Evolutionary conservation across 2,329 filamentous ascomycete genomes (phyloP).

Genomic region (Aspergillus unguis): DNA sequence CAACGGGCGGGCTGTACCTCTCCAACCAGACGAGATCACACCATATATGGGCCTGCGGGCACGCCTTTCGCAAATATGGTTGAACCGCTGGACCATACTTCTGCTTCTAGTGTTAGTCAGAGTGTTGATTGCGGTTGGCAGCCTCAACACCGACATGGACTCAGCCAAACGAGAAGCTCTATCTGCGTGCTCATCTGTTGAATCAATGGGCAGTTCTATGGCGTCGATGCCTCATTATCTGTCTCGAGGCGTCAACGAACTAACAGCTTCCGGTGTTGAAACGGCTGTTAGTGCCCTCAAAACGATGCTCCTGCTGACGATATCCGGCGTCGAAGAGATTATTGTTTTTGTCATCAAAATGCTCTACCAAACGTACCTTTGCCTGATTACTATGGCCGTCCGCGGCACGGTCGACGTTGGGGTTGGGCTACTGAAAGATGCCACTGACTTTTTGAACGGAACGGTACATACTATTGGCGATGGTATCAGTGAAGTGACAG

Average conservation of each 20-base stretch:
- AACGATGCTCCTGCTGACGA: constrained; percentile 69
- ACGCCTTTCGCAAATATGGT: constrained; percentile 91
- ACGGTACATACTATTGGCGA: constrained; percentile 46
- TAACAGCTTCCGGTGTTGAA: constrained; percentile 77
- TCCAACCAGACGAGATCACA: constrained; percentile 68
- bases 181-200: constrained; percentile 84
- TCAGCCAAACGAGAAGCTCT: constrained; percentile 78
- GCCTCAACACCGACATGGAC: constrained; percentile 69
- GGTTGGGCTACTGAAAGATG: constrained; percentile 58
- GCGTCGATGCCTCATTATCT: constrained; percentile 98
- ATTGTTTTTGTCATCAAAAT: constrained; percentile 91
- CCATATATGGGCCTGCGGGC: constrained; percentile 89
- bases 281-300: constrained; percentile 77
- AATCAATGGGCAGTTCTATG: constrained; percentile 90
- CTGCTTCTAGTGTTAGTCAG: constrained; percentile 80
- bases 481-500: constrained; percentile 43
- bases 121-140: constrained; percentile 70
- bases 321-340: constrained; percentile 81
- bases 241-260: constrained; percentile 78
- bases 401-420: constrained; percentile 73
- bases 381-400: constrained; percentile 79
- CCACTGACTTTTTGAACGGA: constrained; percentile 59
- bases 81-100: constrained; percentile 95
- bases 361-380: constrained; percentile 84
- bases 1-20: constrained; percentile 53